Base-by-base conservation (phyloP, 2,329 filamentous ascomycete species). In the Madurella fahalii region DNA sequence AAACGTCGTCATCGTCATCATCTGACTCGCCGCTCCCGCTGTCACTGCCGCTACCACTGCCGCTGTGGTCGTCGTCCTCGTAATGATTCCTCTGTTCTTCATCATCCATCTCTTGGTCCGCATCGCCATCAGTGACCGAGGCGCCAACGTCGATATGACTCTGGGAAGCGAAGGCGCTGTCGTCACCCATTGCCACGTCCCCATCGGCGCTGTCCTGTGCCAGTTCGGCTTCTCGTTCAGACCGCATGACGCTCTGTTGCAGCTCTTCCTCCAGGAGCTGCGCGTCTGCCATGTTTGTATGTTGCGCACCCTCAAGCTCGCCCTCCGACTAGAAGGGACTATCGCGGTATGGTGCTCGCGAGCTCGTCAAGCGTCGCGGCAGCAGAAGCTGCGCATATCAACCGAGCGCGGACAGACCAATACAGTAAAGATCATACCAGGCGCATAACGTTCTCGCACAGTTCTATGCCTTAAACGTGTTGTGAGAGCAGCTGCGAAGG, bases 191-290 rank as follows among this genome's bases (percentile, higher is more conserved):
- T 42, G 64, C 63, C 49, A 69, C 61, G 25, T 67, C 63, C 37
- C 66, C 64, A 30, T 64, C 63, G 9, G 58, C 54, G 39, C 61
- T 57, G 25, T 74, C 76, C 37, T 76, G 74, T 47, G 72, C 74
- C 53, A 66, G 65, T 30, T 70, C 71, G 47, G 67, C 68, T 44
- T 73, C 70, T 25, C 75, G 76, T 54, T 79, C 77, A 5, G 78
- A 79, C 53, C 77, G 71, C 60, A 78, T 70, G 42, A 75, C 76
- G 65, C 78, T 81, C 62, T 80, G 77, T 63, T 82, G 80, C 53
- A 81, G 72, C 66, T 82, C 77, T 56, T 83, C 79, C 65, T 82
- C 76, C 70, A 80, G 81, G 47, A 76, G 71, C 63, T 80, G 79
- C 52, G 76, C 73, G 62, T 74, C 80, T 50, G 75, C 68, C 77